Evolutionary conservation across 257 asterid species (phyloP), one percentile per base, ranked within the genome.

Genomic region (Agastache rugosa): DNA sequence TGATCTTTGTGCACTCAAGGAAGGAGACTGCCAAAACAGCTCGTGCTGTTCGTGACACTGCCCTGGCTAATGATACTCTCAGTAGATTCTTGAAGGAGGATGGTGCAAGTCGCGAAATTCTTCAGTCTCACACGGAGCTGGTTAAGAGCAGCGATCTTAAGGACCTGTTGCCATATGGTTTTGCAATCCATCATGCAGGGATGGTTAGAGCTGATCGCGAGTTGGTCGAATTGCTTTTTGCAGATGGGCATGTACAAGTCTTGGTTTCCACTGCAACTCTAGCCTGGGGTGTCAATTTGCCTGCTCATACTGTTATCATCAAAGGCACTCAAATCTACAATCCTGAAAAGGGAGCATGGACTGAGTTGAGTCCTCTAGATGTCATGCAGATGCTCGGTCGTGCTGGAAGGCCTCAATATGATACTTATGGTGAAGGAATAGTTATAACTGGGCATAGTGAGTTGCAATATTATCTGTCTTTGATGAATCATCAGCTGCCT

Each of bases 381-480:
- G 88, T 86, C 63, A 86, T 86, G 90, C 90, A 86, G 79, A 86
- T 86, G 90, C 90, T 86, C 73, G 90, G 90, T 72, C 90, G 90
- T 68, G 90, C 90, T 81, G 90, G 90, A 69, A 83, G 90, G 82
- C 90, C 90, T 60, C 90, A 86, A 51, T 86, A 79, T 64, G 90
- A 86, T 41, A 81, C 83, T 19, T 77, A 81, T 37, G 90, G 90
- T 64, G 90, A 83, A 79, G 90, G 90, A 72, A 83, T 86, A 67
- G 84, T 86, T 59, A 83, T 86, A 25, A 83, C 90, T 47, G 88
- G 88, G 59, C 90, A 83, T 23, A 79, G 85, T 75, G 88, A 86
- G 78, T 75, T 86, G 78, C 88, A 81, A 20, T 83, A 81, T 69
- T 86, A 86, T 62, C 83, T 86, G 59, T 86, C 90, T 16, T 73